Conservation (phyloP, 1,284 basidiomycete species). For the Heliocybe sulcata region DNA sequence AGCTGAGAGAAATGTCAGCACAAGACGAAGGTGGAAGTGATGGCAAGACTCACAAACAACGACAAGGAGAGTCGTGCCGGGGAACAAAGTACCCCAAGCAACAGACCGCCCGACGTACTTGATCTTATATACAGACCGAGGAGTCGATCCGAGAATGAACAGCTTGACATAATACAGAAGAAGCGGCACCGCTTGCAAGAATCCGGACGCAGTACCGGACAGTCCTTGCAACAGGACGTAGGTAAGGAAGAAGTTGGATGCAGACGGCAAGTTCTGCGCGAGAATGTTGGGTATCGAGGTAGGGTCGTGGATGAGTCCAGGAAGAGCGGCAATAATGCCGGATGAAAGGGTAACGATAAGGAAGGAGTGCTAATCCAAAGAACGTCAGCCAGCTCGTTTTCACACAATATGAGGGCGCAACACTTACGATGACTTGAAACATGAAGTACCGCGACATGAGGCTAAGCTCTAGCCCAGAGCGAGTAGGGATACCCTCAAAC, state of each 20-base stretch:
- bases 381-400: not conserved
- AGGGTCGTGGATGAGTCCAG: constrained; percentile 55
- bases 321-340: constrained; percentile 71
- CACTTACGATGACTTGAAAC: constrained; percentile 82
- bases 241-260: constrained; percentile 93
- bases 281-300: constrained; percentile 58
- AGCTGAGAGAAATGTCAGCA: constrained; percentile 25
- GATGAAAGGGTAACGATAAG: constrained; percentile 79
- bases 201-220: constrained; percentile 69
- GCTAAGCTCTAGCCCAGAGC: constrained; percentile 80
- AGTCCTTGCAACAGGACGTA: constrained; percentile 69
- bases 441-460: constrained; percentile 90
- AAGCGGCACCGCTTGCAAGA: constrained; percentile 74
- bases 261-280: constrained; percentile 71
- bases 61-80: constrained; percentile 64
- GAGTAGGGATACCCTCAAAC: constrained; percentile 79
- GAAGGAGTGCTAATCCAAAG: constrained; percentile 68
- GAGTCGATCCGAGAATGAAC: constrained; percentile 81
- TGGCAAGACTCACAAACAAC: constrained; percentile 64
- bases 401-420: not conserved
- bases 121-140: constrained; percentile 77
- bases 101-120: constrained; percentile 64
- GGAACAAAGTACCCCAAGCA: constrained; percentile 86
- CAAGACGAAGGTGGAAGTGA: not conserved
- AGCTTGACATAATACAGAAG: constrained; percentile 84